Evolutionary conservation across 176 grass and related monocot genomes (phyloP), one percentile per base, ranked within the genome.

Genomic region (Triticum monococcum): DNA sequence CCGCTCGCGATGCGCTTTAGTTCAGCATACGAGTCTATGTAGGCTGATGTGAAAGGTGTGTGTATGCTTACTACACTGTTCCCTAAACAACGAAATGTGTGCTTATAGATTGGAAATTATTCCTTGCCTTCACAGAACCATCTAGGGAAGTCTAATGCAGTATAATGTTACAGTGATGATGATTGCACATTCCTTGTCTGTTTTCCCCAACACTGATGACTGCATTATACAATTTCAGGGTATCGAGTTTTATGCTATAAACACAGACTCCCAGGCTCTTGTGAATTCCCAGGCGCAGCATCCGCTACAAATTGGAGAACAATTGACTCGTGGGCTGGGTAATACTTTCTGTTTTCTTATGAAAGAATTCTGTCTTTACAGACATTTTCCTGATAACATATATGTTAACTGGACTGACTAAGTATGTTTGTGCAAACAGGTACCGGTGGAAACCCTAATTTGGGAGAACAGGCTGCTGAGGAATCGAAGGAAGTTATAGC

Each of bases 281-380:
- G 72, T 99, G 23, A 92, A 89, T 86, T 96, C 97, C 0, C 90
- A 93, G 69, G 97, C 94, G 0, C 90, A 94, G 54, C 82, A 96
- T 85, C 97, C 94, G 4, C 68, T 99, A 18, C 97, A 99, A 93
- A 99, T 99, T 45, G 94, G 97, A 79, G 94, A 96, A n/a, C 94
- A 95, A 57, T 86, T 99, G 84, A 99, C 94, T 62, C 92, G 94
- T 70, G 97, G 97, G 24, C 86, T 99, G 86, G 97, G 97, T 97
- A 90, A 83, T 77, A 1, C 64, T 84, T 26, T 82, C 35, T 87
- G 10, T 78, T 24, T n/a, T 40, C 17, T 35, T 75, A 40, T 75
- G 32, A 10, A 30, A 4, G 45, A 32, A 17, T 14, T 4, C 2
- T 37, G 33, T 40, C 2, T 31, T 1, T 72, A 20, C 5, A 0